Percentiles rank a stretch among this genome's conserved stretches.
phyloP scores from a whole-genome alignment of 805 yeast genomes.

The Saccharomycopsis capsularis region DNA sequence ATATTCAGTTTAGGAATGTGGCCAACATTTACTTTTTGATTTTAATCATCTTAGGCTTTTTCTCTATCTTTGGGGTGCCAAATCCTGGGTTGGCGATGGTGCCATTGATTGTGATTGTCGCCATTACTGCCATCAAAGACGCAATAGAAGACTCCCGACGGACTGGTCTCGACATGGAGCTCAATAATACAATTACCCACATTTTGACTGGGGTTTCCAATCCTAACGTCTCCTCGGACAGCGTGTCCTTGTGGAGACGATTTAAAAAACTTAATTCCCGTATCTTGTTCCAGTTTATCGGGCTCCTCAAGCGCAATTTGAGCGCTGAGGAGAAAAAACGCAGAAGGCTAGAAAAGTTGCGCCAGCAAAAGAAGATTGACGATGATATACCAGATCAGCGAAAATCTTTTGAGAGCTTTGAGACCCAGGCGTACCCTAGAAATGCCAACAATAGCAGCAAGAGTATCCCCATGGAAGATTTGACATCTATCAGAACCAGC shows the following conservation, averaged over 20 bases:
- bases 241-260: conserved; percentile 59
- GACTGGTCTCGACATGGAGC: conserved; percentile 62
- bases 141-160: conserved; percentile 78
- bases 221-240: conserved; percentile 55
- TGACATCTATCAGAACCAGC: conserved; percentile 15
- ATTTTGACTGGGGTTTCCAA: conserved; percentile 50
- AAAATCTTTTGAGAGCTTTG: conserved; percentile 35
- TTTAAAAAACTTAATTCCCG: conserved; percentile 50
- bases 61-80: conserved; percentile 74
- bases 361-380: conserved; percentile 25
- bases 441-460: conserved; percentile 22
- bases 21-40: conserved; percentile 86
- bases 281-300: conserved; percentile 22
- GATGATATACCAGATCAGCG: conserved; percentile 23
- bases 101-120: conserved; percentile 72
- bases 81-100: conserved; percentile 69
- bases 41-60: conserved; percentile 71
- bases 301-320: conserved; percentile 25
- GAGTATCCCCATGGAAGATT: conserved; percentile 28
- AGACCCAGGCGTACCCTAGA: conserved; percentile 25
- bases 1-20: conserved; percentile 74
- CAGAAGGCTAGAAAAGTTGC: conserved; percentile 24
- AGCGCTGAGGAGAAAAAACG: conserved; percentile 33
- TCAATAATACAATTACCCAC: conserved; percentile 69
- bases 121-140: conserved; percentile 69